Evolutionary conservation across 129 eudicot species (phyloP).

Genomic region (Centaurea solstitialis): DNA sequence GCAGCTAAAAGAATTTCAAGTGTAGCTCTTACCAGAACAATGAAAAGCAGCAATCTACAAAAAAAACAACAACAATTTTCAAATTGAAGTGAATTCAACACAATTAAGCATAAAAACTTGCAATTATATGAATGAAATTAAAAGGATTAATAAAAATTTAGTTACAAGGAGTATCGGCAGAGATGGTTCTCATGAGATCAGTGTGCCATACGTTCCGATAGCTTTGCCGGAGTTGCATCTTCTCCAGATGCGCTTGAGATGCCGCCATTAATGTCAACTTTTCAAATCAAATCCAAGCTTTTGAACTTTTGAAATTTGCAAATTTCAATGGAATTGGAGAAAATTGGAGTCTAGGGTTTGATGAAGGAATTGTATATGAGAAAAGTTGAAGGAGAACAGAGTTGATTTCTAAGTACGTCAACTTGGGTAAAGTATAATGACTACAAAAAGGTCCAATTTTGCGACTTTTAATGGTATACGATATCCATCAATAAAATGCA

Average conservation of each 20-base stretch:
- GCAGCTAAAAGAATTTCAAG: no score
- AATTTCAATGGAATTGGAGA: slow-evolving; percentile 6
- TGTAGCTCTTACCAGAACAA: slow-evolving; percentile 32
- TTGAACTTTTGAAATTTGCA: no score
- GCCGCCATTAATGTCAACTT: slow-evolving; percentile 20
- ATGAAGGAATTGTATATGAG: background rate
- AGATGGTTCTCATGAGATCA: slow-evolving; percentile 40
- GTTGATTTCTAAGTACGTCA: background rate
- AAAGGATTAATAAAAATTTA: background rate
- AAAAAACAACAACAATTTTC: background rate
- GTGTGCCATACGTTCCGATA: slow-evolving; percentile 49
- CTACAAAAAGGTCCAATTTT: background rate
- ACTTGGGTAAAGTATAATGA: background rate
- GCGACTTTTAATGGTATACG: slow-evolving; percentile 3
- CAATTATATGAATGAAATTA: background rate
- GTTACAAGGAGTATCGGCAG: slow-evolving; percentile 49
- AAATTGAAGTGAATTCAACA: no score
- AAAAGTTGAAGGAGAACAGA: slow-evolving; percentile 11
- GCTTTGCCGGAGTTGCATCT: slow-evolving; percentile 47
- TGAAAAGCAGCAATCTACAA: slow-evolving; percentile 41
- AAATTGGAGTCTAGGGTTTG: slow-evolving; percentile 3
- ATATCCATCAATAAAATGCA: no score
- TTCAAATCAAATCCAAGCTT: background rate
- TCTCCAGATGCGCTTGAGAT: slow-evolving; percentile 31
- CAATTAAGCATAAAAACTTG: background rate